Percentiles rank a stretch among this genome's conserved stretches.
Conservation (phyloP, 768 basidiomycete genomes). For the Cyclocybe cylindracea region DNA sequence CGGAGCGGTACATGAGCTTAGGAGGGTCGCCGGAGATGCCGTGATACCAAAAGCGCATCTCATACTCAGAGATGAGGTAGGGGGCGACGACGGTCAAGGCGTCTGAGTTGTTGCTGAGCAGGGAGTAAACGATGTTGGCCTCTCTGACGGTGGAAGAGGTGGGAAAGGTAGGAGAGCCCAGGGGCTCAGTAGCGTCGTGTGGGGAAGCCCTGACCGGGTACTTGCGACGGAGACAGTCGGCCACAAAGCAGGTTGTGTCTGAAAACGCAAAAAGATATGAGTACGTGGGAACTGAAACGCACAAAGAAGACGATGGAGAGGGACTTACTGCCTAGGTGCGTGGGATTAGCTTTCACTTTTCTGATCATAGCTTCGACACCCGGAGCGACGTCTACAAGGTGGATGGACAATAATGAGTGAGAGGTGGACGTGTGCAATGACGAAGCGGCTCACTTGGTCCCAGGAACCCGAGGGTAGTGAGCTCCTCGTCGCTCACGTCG, state of each 20-base stretch:
- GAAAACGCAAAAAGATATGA: constrained; percentile 20
- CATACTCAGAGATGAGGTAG: constrained; percentile 26
- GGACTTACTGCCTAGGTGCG: constrained; percentile 20
- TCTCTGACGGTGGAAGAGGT: constrained; percentile 12
- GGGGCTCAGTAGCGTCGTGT: not conserved
- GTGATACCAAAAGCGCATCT: constrained; percentile 30
- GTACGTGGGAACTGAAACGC: constrained; percentile 18
- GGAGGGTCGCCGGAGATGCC: constrained; percentile 37
- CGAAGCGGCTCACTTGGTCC: constrained; percentile 23
- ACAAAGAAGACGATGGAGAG: constrained; percentile 22
- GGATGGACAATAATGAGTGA: constrained; percentile 23
- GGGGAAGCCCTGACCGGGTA: too few relatives aligned
- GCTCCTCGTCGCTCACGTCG: constrained; percentile 21
- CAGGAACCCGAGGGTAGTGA: constrained; percentile 16
- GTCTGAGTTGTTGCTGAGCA: constrained; percentile 14
- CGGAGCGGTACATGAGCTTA: constrained; percentile 34
- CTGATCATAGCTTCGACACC: constrained; percentile 17
- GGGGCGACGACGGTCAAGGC: constrained; percentile 24
- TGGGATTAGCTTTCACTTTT: constrained; percentile 22
- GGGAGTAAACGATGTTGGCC: constrained; percentile 10
- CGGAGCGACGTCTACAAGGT: constrained; percentile 25
- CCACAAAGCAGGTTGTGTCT: constrained; percentile 28
- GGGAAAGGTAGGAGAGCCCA: constrained; percentile 4
- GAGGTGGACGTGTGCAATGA: constrained; percentile 23
- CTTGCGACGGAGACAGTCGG: constrained; percentile 18